Evolutionary conservation across 129 eudicot species (phyloP), one percentile per base, ranked within the genome.

Genomic region (Helianthus tuberosus): DNA sequence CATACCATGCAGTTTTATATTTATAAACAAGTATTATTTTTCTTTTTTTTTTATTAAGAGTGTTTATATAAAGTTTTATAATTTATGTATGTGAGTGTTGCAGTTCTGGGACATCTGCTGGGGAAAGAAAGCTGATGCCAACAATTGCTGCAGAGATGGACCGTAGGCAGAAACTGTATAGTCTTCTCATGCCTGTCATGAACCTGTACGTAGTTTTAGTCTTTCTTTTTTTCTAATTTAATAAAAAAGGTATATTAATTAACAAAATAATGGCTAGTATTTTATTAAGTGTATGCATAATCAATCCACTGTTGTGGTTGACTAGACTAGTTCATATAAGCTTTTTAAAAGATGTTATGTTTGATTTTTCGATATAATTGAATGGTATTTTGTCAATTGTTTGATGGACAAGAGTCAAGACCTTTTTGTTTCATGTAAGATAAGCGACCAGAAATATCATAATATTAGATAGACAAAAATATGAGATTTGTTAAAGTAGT

Each of bases 81-180:
- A n/a, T 20, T 20, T 20, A 20, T 20, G 23, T 20, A 20, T 20
- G 23, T 20, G 23, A 20, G 23, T 17, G 3, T 55, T 83, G 81
- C 86, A 92, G 98, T 66, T 92, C 96, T 5, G 98, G 98, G 72
- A 92, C 98, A 71, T 92, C 98, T 16, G 96, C 89, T 6, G 98
- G 98, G 5, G 98, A 92, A 79, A 80, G 98, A 72, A 92, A 92
- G 78, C 81, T 92, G 71, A 92, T 92, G 98, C 98, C 98, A 58
- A 92, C 96, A 47, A 92, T 88, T 43, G 79, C 75, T 36, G 94
- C 88, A 65, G 98, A 89, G 64, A 74, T 88, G 88, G 91, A 86
- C 75, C 88, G 98, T 7, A 73, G 94, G 72, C 86, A 84, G 69
- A 80, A 80, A 54, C 83, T 92, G 39, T 92, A 87, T 76, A 81